A percentile compares a stretch with the other conserved stretches of the same genome.
Evolutionary conservation across 768 basidiomycete genomes (phyloP).

Genomic region (Inosperma sp.): DNA sequence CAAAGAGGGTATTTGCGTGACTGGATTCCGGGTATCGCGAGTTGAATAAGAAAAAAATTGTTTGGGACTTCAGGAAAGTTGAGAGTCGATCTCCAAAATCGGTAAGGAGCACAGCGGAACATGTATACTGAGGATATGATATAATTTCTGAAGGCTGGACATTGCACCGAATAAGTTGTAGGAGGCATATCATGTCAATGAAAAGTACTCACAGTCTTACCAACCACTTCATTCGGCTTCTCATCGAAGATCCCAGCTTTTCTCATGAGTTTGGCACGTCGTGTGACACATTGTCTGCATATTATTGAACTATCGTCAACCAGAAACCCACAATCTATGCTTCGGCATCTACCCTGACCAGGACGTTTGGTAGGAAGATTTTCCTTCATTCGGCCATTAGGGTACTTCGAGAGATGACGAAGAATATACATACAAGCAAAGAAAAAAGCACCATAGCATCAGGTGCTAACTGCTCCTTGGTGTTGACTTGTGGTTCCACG

Average conservation of each 20-base stretch:
- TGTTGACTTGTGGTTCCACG: too few relatives aligned
- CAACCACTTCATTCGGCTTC: not conserved
- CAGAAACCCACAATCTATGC: slow-evolving; percentile 20
- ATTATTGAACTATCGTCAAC: not conserved
- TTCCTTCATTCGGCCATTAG: slow-evolving; percentile 3
- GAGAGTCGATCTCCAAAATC: slow-evolving; percentile 19
- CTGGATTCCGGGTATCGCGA: slow-evolving; percentile 11
- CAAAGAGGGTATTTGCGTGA: slow-evolving; percentile 30
- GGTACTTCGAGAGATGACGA: not conserved
- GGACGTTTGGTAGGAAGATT: slow-evolving; percentile 8
- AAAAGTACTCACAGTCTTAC: not conserved
- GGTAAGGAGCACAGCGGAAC: slow-evolving; percentile 22
- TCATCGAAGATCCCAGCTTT: slow-evolving; percentile 13
- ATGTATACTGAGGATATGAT: slow-evolving; percentile 35
- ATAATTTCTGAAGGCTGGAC: slow-evolving; percentile 22
- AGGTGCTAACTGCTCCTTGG: too few relatives aligned
- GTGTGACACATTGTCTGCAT: slow-evolving; percentile 11
- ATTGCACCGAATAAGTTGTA: not conserved
- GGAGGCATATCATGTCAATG: not conserved
- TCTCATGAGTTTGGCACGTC: slow-evolving; percentile 16
- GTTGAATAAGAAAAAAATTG: slow-evolving; percentile 30
- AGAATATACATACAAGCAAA: not conserved
- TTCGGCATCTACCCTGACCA: slow-evolving; percentile 21
- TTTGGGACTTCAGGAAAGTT: slow-evolving; percentile 35
- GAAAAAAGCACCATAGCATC: slow-evolving; percentile 6